These are phyloP conservation scores for Acanthamoeba castellanii DNA, from an alignment of 208 protist genomes.

Conservation along the genomic window DNA sequence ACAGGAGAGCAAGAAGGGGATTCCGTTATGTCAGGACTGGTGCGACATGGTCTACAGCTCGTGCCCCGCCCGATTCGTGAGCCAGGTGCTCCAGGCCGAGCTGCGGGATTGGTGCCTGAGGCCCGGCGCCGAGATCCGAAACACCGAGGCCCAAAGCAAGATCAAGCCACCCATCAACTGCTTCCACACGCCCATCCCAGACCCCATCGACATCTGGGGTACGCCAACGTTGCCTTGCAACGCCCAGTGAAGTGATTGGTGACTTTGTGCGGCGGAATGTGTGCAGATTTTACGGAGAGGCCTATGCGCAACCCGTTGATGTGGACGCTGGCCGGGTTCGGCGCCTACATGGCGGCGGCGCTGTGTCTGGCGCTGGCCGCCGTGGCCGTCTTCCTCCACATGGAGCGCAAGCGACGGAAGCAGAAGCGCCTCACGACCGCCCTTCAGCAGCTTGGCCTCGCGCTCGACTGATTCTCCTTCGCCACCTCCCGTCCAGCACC, in stretches of 20 bases:
- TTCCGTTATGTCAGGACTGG: neutral
- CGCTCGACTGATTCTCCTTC: neutral
- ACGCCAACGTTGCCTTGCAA: neutral
- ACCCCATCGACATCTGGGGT: conserved; percentile 37
- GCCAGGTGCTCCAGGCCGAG: neutral
- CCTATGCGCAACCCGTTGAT: neutral
- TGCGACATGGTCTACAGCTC: neutral
- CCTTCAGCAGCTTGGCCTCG: neutral
- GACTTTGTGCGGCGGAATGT: neutral
- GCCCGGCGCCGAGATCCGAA: neutral
- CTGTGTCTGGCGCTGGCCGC: neutral
- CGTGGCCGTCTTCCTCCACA: neutral
- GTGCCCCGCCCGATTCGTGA: neutral
- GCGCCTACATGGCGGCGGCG: neutral
- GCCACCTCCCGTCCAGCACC: no score
- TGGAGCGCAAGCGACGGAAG: neutral
- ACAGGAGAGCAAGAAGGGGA: neutral
- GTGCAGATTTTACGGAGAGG: neutral
- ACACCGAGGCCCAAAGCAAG: neutral
- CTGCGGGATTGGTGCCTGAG: neutral
- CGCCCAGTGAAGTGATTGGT: neutral
- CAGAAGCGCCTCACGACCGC: neutral
- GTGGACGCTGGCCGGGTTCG: neutral
- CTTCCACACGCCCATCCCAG: conserved; percentile 6
- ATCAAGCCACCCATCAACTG: conserved; percentile 35